Evolutionary conservation across 2,329 filamentous ascomycete genomes (phyloP), one percentile per base, ranked within the genome.

Genomic region (Stemphylium lycopersici): DNA sequence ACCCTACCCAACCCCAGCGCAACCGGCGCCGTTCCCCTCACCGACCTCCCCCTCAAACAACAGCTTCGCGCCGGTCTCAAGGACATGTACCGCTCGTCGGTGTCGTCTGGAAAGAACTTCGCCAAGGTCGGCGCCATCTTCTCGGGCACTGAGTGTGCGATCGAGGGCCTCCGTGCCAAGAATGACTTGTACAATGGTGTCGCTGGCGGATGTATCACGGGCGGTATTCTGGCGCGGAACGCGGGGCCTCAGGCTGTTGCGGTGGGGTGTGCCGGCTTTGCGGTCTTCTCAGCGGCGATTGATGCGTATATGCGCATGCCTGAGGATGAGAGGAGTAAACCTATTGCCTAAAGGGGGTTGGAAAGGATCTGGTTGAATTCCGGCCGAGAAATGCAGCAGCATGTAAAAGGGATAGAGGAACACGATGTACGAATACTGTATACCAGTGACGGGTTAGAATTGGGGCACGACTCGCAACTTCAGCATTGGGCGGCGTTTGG

Each of bases 161-260:
- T 99, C 70, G 95, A 99, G 77, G 93, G 93, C 0, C 77, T 90
- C 67, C 85, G 95, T 26, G 95, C 93, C 18, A 97, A 96, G 81
- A 97, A 98, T 77, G 95, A 98, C 75, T 77, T 98, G 26, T 85
- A 81, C 60, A 99, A 99, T 79, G 91, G 91, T 49, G 87, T 95
- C 4, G 85, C 88, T 4, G 91, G 93, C 0, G 95, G 95, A 0
- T 98, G 93, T 72, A 80, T 97, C 49, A 97, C 95, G 8, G 95
- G 95, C 13, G 95, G 91, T 15, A 90, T 95, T 49, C 77, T 99
- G 60, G 93, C 91, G 42, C 87, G 90, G 59, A 90, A 89, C 66
- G 93, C 90, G 0, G 95, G 95, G 0, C 95, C 95, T 6, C 90
- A 95, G 78, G 95, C 93, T 29, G 90, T 91, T 44, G 88, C 87